These are phyloP conservation scores for Phytopythium oedochilum DNA, from an alignment of 352 stramenopile species.

Conservation along the genomic window DNA sequence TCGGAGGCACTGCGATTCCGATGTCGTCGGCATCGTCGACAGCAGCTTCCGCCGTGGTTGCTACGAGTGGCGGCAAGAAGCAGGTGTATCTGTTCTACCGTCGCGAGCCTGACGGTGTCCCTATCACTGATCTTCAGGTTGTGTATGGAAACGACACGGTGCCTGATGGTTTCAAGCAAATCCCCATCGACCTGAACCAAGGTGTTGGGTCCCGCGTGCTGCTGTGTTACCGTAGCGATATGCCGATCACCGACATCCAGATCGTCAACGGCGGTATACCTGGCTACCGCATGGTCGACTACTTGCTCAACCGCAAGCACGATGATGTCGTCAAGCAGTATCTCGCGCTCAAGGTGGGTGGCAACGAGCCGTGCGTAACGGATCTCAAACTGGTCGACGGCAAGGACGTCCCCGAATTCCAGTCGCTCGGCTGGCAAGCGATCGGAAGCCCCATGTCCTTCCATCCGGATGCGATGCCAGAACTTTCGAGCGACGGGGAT, in stretches of 20 bases:
- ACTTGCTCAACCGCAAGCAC: slow-evolving; percentile 66
- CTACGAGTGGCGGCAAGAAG: slow-evolving; percentile 57
- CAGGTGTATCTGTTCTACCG: slow-evolving; percentile 84
- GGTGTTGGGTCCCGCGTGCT: slow-evolving; percentile 79
- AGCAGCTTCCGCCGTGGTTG: slow-evolving; percentile 1
- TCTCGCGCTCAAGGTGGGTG: slow-evolving; percentile 76
- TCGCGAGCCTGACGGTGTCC: slow-evolving; percentile 68
- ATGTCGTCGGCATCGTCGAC: neutral
- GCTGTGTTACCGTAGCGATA: slow-evolving; percentile 85
- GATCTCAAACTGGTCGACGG: slow-evolving; percentile 63
- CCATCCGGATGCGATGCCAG: slow-evolving; percentile 2
- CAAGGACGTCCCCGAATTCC: slow-evolving; percentile 31
- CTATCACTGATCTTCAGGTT: slow-evolving; percentile 82
- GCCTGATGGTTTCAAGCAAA: slow-evolving; percentile 86
- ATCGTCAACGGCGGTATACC: slow-evolving; percentile 82
- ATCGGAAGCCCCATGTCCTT: slow-evolving; percentile 61
- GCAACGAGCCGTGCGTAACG: slow-evolving; percentile 76
- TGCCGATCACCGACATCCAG: slow-evolving; percentile 85
- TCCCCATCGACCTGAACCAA: slow-evolving; percentile 85
- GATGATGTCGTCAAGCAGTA: slow-evolving; percentile 75
- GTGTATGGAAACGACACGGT: slow-evolving; percentile 75
- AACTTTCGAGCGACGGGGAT: neutral
- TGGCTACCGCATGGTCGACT: slow-evolving; percentile 80
- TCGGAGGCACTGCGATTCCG: slow-evolving; percentile 33
- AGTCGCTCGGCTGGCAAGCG: slow-evolving; percentile 60